Evolutionary conservation across 2,329 filamentous ascomycete species (phyloP).

Genomic region (Helminthosporium solani): DNA sequence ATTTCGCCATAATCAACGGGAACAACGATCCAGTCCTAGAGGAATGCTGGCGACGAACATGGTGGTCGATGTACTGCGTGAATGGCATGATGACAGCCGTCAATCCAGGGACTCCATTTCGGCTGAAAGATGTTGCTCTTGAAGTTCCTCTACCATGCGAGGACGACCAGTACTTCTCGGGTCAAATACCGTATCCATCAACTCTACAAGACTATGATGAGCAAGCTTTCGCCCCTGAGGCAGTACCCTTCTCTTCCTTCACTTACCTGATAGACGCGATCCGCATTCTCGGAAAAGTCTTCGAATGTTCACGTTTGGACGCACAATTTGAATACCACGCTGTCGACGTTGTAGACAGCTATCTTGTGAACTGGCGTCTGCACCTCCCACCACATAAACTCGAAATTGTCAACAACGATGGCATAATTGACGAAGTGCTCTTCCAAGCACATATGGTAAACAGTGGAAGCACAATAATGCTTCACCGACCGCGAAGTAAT

Average conservation of each 20-base stretch:
- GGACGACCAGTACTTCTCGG: slow-evolving; percentile 65
- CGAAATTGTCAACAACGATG: slow-evolving; percentile 67
- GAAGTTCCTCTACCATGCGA: slow-evolving; percentile 79
- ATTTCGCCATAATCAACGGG: slow-evolving; percentile 66
- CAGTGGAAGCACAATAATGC: slow-evolving; percentile 41
- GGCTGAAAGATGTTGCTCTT: slow-evolving; percentile 65
- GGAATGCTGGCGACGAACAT: slow-evolving; percentile 83
- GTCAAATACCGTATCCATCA: slow-evolving; percentile 37
- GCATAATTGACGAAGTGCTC: slow-evolving; percentile 77
- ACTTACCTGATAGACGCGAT: slow-evolving; percentile 81
- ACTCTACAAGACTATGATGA: slow-evolving; percentile 78
- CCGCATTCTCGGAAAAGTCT: slow-evolving; percentile 74
- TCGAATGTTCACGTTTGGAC: slow-evolving; percentile 51
- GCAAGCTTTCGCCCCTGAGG: slow-evolving; percentile 66
- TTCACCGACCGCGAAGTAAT: slow-evolving; percentile 48
- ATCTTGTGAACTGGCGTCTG: slow-evolving; percentile 73
- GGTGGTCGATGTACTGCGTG: slow-evolving; percentile 84
- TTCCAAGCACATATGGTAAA: slow-evolving; percentile 86
- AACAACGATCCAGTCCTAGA: slow-evolving; percentile 67
- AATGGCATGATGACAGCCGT: slow-evolving; percentile 84
- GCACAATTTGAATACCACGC: slow-evolving; percentile 44
- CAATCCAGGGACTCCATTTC: slow-evolving; percentile 68
- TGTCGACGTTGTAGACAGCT: slow-evolving; percentile 59
- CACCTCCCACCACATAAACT: slow-evolving; percentile 73
- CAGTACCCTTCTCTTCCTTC: slow-evolving; percentile 76